Evolutionary conservation across 2,329 filamentous ascomycete species (phyloP).

Genomic region (Endoconidiophora polonica): DNA sequence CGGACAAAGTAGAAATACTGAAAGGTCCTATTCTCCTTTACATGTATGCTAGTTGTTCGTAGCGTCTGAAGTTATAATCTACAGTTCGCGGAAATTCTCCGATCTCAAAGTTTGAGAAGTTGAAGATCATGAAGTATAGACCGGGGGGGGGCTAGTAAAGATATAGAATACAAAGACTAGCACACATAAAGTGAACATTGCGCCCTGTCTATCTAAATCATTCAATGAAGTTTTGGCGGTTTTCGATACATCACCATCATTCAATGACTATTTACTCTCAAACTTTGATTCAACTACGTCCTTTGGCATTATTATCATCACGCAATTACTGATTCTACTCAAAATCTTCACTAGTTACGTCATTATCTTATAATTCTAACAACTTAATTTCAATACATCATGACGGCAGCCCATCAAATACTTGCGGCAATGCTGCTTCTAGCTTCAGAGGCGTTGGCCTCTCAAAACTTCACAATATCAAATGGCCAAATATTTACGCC

Average conservation of each 20-base stretch:
- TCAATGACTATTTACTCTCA: no score
- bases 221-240: not conserved
- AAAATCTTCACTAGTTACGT: no score
- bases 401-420: not conserved
- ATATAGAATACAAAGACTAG: no score
- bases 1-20: no score
- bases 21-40: no score
- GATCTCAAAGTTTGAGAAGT: constrained; percentile 1
- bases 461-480: constrained; percentile 36
- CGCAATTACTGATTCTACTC: no score
- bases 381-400: not conserved
- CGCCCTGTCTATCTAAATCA: not conserved
- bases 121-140: not conserved
- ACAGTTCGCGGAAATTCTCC: not conserved
- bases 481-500: constrained; percentile 55
- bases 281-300: no score
- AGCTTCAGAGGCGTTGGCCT: constrained; percentile 18
- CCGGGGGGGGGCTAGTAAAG: not conserved
- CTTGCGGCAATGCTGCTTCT: constrained; percentile 15
- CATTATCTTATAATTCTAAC: no score
- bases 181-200: no score
- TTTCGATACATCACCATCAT: no score
- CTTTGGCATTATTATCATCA: no score
- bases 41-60: not conserved
- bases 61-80: constrained; percentile 1